Conservation (phyloP, 345 rosid genomes). For the Camelina hispida region DNA sequence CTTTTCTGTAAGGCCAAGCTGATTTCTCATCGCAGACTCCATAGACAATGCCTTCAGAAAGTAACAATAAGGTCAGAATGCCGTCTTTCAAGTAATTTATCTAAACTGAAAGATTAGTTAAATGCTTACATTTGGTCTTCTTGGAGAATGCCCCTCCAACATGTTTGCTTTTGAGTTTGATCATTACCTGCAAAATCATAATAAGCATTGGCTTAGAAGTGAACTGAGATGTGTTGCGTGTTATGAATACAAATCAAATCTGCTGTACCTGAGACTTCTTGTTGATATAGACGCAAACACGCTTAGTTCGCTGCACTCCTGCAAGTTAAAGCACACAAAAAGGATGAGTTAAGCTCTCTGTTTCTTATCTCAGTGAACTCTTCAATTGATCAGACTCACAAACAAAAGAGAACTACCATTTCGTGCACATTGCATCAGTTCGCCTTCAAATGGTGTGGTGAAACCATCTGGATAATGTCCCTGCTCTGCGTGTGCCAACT, state of each 20-base stretch:
- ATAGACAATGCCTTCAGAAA: conserved; percentile 66
- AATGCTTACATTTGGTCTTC: conserved; percentile 44
- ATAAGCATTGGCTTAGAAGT: conserved; percentile 26
- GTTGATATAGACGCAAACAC: conserved; percentile 43
- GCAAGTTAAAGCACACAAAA: conserved; percentile 27
- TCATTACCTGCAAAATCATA: conserved; percentile 42
- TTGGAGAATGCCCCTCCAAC: conserved; percentile 50
- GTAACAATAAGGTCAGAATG: conserved; percentile 24
- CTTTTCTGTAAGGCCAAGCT: conserved; percentile 90
- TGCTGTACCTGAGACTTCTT: conserved; percentile 46
- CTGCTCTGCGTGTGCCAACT: conserved; percentile 54
- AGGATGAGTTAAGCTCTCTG: conserved; percentile 18
- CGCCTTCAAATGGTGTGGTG: conserved; percentile 60
- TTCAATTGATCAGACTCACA: neutral
- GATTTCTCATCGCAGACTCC: conserved; percentile 79
- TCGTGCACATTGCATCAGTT: conserved; percentile 42
- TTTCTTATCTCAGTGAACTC: conserved; percentile 23
- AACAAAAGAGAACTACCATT: conserved; percentile 41
- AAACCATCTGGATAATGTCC: conserved; percentile 85
- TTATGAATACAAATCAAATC: conserved; percentile 16
- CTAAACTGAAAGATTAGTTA: conserved; percentile 6
- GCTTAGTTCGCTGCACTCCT: conserved; percentile 45
- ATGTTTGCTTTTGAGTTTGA: conserved; percentile 52
- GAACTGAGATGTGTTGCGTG: conserved; percentile 21
- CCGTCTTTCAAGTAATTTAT: conserved; percentile 18